Evolutionary conservation across 2,329 filamentous ascomycete genomes (phyloP).

Genomic region (Coniella lustricola): DNA sequence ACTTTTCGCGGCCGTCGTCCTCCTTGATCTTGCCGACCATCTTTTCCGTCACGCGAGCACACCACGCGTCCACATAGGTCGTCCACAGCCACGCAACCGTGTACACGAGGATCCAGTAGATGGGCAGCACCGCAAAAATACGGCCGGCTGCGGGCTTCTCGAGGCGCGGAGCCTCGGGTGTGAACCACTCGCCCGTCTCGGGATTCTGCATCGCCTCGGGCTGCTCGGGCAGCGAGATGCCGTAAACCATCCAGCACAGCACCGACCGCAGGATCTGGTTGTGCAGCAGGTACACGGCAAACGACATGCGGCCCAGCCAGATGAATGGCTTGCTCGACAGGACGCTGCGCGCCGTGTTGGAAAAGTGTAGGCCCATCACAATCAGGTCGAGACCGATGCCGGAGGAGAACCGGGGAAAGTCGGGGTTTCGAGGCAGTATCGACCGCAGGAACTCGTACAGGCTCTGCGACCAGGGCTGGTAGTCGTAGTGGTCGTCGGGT

Average conservation of each 20-base stretch:
- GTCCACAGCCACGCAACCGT: constrained; percentile 15
- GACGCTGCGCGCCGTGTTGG: constrained; percentile 9
- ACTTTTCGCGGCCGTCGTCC: constrained; percentile 25
- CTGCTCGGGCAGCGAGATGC: constrained; percentile 12
- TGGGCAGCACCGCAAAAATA: constrained; percentile 13
- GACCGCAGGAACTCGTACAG: constrained; percentile 13
- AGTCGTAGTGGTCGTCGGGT: constrained; percentile 13
- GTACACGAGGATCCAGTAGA: constrained; percentile 14
- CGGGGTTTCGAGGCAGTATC: constrained; percentile 13
- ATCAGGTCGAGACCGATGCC: constrained; percentile 16
- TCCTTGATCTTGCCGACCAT: constrained; percentile 26
- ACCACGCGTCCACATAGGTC: constrained; percentile 14
- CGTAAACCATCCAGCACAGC: constrained; percentile 17
- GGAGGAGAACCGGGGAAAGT: constrained; percentile 16
- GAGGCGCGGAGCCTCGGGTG: constrained; percentile 8
- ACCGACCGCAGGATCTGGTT: constrained; percentile 17
- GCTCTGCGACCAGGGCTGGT: constrained; percentile 15
- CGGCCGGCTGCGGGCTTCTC: constrained; percentile 11
- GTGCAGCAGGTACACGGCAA: constrained; percentile 16
- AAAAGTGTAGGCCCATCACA: constrained; percentile 16
- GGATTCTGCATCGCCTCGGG: constrained; percentile 13
- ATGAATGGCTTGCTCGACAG: constrained; percentile 15
- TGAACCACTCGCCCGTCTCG: constrained; percentile 12
- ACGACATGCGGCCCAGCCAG: constrained; percentile 15
- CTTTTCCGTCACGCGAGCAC: constrained; percentile 16